Evolutionary conservation across 2,329 filamentous ascomycete genomes (phyloP).

Genomic region (Trichoderma arundinaceum): DNA sequence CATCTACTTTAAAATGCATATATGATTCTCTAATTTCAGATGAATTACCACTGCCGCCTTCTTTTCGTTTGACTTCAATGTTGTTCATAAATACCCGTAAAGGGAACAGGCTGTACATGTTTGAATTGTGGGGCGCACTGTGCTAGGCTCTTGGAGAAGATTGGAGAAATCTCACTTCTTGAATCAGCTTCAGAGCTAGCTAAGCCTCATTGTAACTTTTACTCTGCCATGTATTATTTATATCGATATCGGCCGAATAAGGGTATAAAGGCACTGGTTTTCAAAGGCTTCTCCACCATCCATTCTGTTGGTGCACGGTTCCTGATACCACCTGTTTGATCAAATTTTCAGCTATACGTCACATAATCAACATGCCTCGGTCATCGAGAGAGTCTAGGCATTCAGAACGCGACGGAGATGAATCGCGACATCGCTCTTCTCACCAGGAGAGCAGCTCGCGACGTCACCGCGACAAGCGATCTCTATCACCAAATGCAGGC

Average conservation of each 20-base stretch:
- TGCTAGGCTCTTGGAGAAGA: not conserved
- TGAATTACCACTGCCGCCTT: too few species aligned
- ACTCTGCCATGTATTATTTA: not conserved
- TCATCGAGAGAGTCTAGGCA: slow-evolving; percentile 18
- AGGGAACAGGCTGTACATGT: too few species aligned
- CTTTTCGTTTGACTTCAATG: too few species aligned
- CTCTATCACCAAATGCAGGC: slow-evolving; percentile 24
- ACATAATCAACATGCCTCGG: slow-evolving; percentile 13
- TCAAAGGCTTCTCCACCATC: not conserved
- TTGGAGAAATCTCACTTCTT: not conserved
- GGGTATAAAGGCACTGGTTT: not conserved
- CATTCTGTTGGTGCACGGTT: not conserved
- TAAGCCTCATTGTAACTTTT: not conserved
- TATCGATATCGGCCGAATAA: not conserved
- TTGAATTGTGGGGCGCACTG: slow-evolving; percentile 23
- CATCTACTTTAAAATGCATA: not conserved
- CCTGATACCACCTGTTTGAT: not conserved
- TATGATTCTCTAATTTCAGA: not conserved
- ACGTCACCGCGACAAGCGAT: slow-evolving; percentile 15
- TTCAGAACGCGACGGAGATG: slow-evolving; percentile 27
- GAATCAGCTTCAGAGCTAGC: slow-evolving; percentile 4
- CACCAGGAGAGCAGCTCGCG: slow-evolving; percentile 18
- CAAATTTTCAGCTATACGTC: not conserved
- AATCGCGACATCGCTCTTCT: slow-evolving; percentile 17
- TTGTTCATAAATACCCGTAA: too few species aligned